Evolutionary conservation across 1,139 yeast genomes (phyloP).

Genomic region (Protomyces macrosporus): DNA sequence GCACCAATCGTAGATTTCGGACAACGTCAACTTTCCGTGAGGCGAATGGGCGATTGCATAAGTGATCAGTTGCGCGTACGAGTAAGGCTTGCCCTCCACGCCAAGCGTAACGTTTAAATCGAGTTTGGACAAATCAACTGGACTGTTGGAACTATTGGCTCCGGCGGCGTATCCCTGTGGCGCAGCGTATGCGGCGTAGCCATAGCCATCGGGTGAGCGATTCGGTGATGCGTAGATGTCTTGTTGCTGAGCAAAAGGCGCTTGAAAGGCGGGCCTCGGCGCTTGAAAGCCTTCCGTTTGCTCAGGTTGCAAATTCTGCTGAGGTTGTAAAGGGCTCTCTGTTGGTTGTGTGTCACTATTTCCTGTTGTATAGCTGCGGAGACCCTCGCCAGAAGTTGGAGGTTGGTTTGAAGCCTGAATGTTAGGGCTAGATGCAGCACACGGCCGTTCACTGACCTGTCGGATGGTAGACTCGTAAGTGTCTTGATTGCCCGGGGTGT

Average conservation of each 20-base stretch:
- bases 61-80: constrained; percentile 26
- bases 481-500: too few relatives aligned
- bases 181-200: neutral
- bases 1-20: constrained; percentile 80
- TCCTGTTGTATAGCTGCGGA: too few relatives aligned
- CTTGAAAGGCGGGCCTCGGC: neutral
- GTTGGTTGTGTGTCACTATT: too few relatives aligned
- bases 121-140: constrained; percentile 11
- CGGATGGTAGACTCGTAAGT: too few relatives aligned
- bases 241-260: neutral
- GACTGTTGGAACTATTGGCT: constrained; percentile 10
- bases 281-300: too few relatives aligned
- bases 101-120: constrained; percentile 21
- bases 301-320: too few relatives aligned
- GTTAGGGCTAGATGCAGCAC: too few relatives aligned
- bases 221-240: constrained; percentile 15
- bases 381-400: too few relatives aligned
- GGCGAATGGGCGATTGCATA: constrained; percentile 33
- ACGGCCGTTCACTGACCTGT: too few relatives aligned
- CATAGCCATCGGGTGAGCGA: neutral
- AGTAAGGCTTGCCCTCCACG: constrained; percentile 22
- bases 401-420: too few relatives aligned
- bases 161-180: neutral
- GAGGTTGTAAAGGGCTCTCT: too few relatives aligned
- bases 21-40: constrained; percentile 60